These are phyloP conservation scores for Epithele typhae DNA, from an alignment of 768 basidiomycete genomes.

Conservation along the genomic window DNA sequence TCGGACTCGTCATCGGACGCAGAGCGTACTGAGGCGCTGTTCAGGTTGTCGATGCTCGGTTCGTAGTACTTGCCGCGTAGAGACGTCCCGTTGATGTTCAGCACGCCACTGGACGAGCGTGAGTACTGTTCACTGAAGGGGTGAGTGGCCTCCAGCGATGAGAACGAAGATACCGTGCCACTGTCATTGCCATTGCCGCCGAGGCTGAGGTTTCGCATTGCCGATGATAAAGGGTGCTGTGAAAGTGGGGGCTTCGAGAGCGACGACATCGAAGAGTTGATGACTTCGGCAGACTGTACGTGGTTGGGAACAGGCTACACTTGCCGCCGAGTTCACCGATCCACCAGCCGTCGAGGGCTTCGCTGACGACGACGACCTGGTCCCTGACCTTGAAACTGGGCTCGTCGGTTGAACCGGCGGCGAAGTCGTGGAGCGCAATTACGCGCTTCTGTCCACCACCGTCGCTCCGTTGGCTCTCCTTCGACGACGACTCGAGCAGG, in stretches of 20 bases:
- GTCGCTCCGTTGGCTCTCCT: conserved; percentile 38
- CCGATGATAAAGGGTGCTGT: conserved; percentile 16
- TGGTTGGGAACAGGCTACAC: conserved; percentile 78
- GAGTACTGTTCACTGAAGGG: conserved; percentile 40
- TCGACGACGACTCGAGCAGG: conserved; percentile 45
- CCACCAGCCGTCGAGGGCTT: conserved; percentile 91
- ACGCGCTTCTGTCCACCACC: conserved; percentile 36
- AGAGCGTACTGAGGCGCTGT: too few species aligned
- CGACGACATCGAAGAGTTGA: conserved; percentile 26
- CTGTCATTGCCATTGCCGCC: conserved; percentile 1
- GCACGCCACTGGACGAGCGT: too few species aligned
- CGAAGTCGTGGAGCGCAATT: conserved; percentile 72
- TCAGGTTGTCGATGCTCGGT: conserved; percentile 24
- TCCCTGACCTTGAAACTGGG: conserved; percentile 70
- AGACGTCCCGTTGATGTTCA: conserved; percentile 37
- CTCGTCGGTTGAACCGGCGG: conserved; percentile 66
- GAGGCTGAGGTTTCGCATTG: conserved; percentile 6
- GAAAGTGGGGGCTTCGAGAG: conserved; percentile 22
- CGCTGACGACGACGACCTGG: conserved; percentile 70
- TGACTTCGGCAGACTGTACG: conserved; percentile 66
- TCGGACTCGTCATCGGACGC: conserved; percentile 29
- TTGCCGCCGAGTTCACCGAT: conserved; percentile 70
- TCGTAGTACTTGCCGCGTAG: conserved; percentile 38
- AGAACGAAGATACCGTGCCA: conserved; percentile 4
- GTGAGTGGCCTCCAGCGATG: conserved; percentile 27